phyloP scores from a whole-genome alignment of 1,284 basidiomycete species.

The Marasmius tenuissimus region DNA sequence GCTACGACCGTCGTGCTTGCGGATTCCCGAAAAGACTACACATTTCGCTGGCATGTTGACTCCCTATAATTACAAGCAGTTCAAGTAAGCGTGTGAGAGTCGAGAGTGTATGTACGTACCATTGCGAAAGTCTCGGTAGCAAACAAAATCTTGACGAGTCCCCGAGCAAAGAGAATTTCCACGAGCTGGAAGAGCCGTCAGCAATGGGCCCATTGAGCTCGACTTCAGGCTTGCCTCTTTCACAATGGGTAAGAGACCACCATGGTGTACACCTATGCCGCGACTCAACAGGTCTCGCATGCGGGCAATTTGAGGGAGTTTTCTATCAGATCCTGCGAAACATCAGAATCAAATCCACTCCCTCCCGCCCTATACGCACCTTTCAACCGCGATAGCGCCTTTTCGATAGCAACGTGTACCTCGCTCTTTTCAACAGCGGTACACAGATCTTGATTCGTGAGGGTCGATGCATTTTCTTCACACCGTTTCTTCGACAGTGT shows the following conservation, averaged over 20 bases:
- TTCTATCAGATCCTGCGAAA: slow-evolving; percentile 79
- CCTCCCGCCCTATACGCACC: slow-evolving; percentile 46
- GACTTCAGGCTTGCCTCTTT: slow-evolving; percentile 72
- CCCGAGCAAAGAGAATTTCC: slow-evolving; percentile 94
- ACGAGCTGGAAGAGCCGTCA: slow-evolving; percentile 65
- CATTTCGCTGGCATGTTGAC: slow-evolving; percentile 99
- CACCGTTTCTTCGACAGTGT: slow-evolving; percentile 97
- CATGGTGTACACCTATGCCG: slow-evolving; percentile 97
- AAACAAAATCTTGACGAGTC: slow-evolving; percentile 95
- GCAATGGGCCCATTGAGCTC: not conserved
- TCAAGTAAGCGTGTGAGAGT: slow-evolving; percentile 2
- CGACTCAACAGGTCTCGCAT: slow-evolving; percentile 91
- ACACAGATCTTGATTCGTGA: slow-evolving; percentile 89
- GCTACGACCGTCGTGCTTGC: slow-evolving; percentile 93
- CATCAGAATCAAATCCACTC: slow-evolving; percentile 10
- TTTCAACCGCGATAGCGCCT: slow-evolving; percentile 88
- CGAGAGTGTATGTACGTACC: slow-evolving; percentile 47
- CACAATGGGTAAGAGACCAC: slow-evolving; percentile 93
- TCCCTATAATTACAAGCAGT: slow-evolving; percentile 52
- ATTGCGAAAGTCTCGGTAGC: slow-evolving; percentile 99
- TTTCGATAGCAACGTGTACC: slow-evolving; percentile 93
- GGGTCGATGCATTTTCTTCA: slow-evolving; percentile 91
- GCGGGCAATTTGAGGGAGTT: slow-evolving; percentile 91
- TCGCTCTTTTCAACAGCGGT: slow-evolving; percentile 92
- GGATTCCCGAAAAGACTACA: slow-evolving; percentile 93